Evolutionary conservation across 345 rosid species (phyloP).

Genomic region (Ceriops decandra): DNA sequence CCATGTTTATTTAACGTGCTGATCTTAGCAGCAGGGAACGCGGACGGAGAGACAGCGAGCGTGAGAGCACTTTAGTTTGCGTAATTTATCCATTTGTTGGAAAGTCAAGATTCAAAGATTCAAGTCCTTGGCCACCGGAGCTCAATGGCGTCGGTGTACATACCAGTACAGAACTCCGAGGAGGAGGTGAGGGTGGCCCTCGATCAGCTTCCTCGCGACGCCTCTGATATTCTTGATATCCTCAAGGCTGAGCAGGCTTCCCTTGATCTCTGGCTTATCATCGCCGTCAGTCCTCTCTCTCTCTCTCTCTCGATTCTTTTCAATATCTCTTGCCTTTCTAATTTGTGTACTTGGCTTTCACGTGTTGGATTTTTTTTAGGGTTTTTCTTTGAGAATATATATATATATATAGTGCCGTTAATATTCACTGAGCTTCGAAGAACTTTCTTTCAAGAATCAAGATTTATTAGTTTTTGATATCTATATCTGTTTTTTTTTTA

Average conservation of each 20-base stretch:
- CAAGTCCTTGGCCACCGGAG: too few species aligned
- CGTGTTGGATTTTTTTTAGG: not conserved
- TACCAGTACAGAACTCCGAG: constrained; percentile 97
- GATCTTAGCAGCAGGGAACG: too few species aligned
- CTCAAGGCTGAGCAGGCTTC: constrained; percentile 99
- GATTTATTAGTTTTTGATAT: not conserved
- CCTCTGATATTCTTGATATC: constrained; percentile 94
- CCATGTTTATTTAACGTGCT: too few species aligned
- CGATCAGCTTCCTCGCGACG: constrained; percentile 95
- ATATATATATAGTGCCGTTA: too few species aligned
- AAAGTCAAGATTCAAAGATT: too few species aligned
- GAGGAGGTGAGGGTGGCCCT: constrained; percentile 95
- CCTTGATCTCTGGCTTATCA: constrained; percentile 95
- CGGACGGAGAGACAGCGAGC: too few species aligned
- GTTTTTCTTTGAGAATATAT: not conserved
- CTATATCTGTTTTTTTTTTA: not conserved
- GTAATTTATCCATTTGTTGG: too few species aligned
- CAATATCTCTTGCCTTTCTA: not conserved
- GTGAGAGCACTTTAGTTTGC: too few species aligned
- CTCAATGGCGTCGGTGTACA: constrained; percentile 78
- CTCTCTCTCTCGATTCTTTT: not conserved
- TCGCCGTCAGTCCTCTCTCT: constrained; percentile 57
- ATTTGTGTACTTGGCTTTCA: too few species aligned
- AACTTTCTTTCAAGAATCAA: not conserved
- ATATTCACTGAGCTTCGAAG: too few species aligned